Evolutionary conservation across 2,329 filamentous ascomycete species (phyloP).

Genomic region (Colletotrichum destructivum): DNA sequence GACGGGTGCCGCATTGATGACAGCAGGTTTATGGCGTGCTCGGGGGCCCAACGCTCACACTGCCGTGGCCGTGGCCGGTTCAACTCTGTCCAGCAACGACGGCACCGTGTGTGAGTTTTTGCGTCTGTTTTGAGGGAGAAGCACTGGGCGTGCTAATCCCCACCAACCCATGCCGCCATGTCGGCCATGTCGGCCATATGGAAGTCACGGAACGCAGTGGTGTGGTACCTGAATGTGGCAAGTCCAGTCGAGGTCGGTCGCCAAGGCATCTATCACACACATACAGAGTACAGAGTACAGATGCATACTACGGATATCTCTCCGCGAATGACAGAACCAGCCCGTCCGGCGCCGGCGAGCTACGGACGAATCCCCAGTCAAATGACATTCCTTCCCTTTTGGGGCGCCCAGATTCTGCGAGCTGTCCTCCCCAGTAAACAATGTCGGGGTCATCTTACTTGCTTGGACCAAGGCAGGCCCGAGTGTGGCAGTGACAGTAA

Average conservation of each 20-base stretch:
- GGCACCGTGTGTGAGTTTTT: constrained; percentile 4
- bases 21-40: constrained; percentile 30
- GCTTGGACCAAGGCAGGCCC: not conserved
- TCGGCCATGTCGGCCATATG: not conserved
- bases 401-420: not conserved
- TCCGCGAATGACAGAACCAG: not conserved
- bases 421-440: not conserved
- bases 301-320: not conserved
- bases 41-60: not conserved
- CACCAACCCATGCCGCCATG: no score
- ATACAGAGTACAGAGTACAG: no score
- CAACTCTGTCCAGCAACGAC: not conserved
- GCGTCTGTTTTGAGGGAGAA: constrained; percentile 2
- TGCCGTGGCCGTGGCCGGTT: not conserved
- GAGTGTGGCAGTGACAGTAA: constrained; percentile 10
- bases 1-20: constrained; percentile 23
- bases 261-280: constrained; percentile 1
- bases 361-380: not conserved
- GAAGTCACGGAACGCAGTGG: not conserved
- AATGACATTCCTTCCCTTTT: constrained; percentile 4
- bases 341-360: not conserved
- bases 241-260: constrained; percentile 23
- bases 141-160: not conserved
- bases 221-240: constrained; percentile 14
- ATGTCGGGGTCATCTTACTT: not conserved